Evolutionary conservation across 2,329 filamentous ascomycete species (phyloP).

Genomic region (Geosmithia flava): DNA sequence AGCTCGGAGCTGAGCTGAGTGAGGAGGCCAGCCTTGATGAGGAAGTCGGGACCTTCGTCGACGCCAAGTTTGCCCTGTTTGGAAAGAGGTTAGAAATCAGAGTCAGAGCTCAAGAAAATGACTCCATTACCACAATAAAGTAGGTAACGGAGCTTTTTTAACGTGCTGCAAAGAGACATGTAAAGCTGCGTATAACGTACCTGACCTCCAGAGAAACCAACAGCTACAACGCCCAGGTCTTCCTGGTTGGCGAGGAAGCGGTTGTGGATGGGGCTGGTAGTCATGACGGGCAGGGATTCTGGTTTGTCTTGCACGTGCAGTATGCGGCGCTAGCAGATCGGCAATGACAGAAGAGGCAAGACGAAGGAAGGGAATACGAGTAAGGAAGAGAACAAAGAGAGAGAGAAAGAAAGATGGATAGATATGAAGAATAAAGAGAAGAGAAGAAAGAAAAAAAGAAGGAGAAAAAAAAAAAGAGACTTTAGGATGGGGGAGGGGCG

Average conservation of each 20-base stretch:
- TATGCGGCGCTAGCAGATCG: background rate
- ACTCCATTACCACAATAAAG: no score
- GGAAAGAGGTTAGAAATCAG: slow-evolving; percentile 3
- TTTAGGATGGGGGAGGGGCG: background rate
- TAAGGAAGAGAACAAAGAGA: background rate
- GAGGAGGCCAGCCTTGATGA: slow-evolving; percentile 81
- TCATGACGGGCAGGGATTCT: background rate
- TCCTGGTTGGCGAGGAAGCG: slow-evolving; percentile 72
- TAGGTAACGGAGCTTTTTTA: background rate
- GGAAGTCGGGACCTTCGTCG: slow-evolving; percentile 76
- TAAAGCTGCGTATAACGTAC: slow-evolving; percentile 33
- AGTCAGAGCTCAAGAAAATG: background rate
- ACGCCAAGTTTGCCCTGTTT: slow-evolving; percentile 76
- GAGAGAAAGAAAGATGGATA: background rate
- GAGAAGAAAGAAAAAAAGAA: no score
- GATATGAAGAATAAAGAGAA: background rate
- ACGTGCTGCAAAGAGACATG: background rate
- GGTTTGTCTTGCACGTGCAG: background rate
- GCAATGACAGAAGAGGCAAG: background rate
- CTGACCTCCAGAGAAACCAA: slow-evolving; percentile 94
- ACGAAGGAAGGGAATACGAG: background rate
- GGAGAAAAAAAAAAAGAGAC: no score
- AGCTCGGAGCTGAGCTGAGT: slow-evolving; percentile 74
- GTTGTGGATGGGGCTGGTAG: slow-evolving; percentile 38
- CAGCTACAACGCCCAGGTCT: slow-evolving; percentile 83